Conservation (phyloP, 495 filamentous ascomycete genomes). For the Glarea lozoyensis region DNA sequence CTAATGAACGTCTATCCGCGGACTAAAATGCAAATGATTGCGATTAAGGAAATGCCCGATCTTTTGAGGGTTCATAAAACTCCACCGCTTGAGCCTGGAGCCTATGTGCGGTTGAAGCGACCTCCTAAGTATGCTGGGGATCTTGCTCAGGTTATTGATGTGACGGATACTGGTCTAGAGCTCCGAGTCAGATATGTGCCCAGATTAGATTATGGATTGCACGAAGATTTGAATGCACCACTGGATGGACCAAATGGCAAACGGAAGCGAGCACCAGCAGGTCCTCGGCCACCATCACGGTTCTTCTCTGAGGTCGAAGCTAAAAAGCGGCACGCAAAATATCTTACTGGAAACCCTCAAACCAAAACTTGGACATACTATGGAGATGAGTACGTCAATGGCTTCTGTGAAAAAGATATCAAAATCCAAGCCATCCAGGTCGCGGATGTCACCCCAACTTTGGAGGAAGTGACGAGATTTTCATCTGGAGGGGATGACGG, state of each 20-base stretch:
- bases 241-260: constrained; percentile 44
- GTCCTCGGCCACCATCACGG: constrained; percentile 73
- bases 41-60: constrained; percentile 97
- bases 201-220: constrained; percentile 81
- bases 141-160: constrained; percentile 87
- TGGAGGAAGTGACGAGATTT: constrained; percentile 94
- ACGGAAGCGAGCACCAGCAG: constrained; percentile 60
- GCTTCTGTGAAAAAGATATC: constrained; percentile 90
- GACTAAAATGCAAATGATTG: constrained; percentile 73
- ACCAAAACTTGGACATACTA: constrained; percentile 74
- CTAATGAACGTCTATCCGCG: constrained; percentile 79
- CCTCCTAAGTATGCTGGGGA: constrained; percentile 77
- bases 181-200: constrained; percentile 82
- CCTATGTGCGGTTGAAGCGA: constrained; percentile 83
- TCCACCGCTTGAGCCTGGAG: constrained; percentile 74
- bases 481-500: constrained; percentile 83
- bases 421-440: constrained; percentile 76
- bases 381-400: constrained; percentile 82
- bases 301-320: constrained; percentile 93
- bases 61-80: constrained; percentile 82
- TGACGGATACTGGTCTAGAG: constrained; percentile 85
- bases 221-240: constrained; percentile 62
- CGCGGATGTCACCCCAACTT: constrained; percentile 81
- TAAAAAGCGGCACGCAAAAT: constrained; percentile 73
- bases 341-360: constrained; percentile 51